These are phyloP conservation scores for Tuber borchii DNA, from an alignment of 495 filamentous ascomycete genomes.

Conservation along the genomic window DNA sequence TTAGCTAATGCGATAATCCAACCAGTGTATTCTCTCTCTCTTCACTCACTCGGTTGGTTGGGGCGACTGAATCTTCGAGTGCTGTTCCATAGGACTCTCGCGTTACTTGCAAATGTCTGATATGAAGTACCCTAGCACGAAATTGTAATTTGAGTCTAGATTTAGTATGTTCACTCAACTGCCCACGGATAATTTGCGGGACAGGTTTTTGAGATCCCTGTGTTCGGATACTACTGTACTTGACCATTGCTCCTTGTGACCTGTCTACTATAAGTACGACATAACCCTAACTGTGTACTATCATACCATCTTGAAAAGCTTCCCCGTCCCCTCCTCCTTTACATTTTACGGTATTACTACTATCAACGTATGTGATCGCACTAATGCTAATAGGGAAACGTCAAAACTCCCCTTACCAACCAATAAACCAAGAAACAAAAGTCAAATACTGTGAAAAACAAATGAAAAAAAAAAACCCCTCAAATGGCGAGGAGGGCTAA, in stretches of 20 bases:
- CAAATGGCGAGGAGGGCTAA: not conserved
- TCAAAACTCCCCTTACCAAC: not conserved
- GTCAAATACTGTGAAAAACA: not conserved
- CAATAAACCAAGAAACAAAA: not conserved
- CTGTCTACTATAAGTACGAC: not conserved
- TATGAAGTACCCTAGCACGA: not conserved
- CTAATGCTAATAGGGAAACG: not conserved
- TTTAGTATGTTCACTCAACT: not conserved
- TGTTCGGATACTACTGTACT: not conserved
- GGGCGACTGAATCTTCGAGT: not conserved
- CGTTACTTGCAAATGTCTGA: not conserved
- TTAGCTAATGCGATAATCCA: not conserved
- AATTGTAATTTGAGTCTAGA: not conserved
- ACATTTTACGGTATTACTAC: not conserved
- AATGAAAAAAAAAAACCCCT: not conserved
- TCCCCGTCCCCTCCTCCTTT: not conserved
- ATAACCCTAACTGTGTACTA: not conserved
- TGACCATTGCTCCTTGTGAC: too few relatives aligned
- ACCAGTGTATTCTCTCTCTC: conserved; percentile 13
- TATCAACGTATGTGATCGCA: not conserved
- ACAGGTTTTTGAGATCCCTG: not conserved
- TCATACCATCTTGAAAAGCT: not conserved
- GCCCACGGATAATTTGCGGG: not conserved
- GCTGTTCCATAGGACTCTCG: not conserved
- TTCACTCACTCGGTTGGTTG: conserved; percentile 7